Conservation (phyloP, 805 yeast species). For the Martiniozyma abietophila region DNA sequence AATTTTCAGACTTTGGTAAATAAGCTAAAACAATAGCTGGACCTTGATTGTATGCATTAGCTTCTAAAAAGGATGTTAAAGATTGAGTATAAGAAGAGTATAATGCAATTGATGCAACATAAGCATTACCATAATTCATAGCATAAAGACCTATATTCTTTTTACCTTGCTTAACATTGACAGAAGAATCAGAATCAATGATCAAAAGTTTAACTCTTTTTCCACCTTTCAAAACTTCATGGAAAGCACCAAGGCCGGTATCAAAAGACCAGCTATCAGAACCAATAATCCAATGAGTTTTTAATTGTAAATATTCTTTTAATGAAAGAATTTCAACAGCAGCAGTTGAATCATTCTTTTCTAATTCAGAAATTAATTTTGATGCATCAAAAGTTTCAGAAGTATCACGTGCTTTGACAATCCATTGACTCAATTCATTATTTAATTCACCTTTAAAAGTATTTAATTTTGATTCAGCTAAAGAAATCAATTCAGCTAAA, state of each 20-base stretch:
- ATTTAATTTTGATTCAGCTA: slow-evolving; percentile 38
- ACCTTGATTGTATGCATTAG: slow-evolving; percentile 69
- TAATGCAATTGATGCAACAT: slow-evolving; percentile 90
- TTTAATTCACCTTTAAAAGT: slow-evolving; percentile 40
- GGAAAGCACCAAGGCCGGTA: slow-evolving; percentile 85
- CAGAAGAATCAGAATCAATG: slow-evolving; percentile 75
- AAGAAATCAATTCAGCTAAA: slow-evolving; percentile 34
- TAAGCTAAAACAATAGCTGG: slow-evolving; percentile 90
- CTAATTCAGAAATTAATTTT: slow-evolving; percentile 25
- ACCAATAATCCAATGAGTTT: slow-evolving; percentile 76
- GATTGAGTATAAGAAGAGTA: slow-evolving; percentile 92
- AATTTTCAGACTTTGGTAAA: slow-evolving; percentile 61
- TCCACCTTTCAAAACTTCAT: slow-evolving; percentile 59
- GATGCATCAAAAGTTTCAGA: slow-evolving; percentile 23
- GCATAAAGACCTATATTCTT: slow-evolving; percentile 92
- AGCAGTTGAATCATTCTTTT: slow-evolving; percentile 16
- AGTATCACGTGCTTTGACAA: slow-evolving; percentile 38
- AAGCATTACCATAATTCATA: slow-evolving; percentile 82
- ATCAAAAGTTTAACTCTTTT: slow-evolving; percentile 75
- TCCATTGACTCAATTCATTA: slow-evolving; percentile 61
- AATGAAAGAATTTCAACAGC: slow-evolving; percentile 39
- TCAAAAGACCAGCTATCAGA: slow-evolving; percentile 96
- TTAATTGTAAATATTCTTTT: slow-evolving; percentile 36
- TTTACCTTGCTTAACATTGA: slow-evolving; percentile 48
- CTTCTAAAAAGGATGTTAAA: slow-evolving; percentile 80